Evolutionary conservation across 306 rosid species (phyloP), one percentile per base, ranked within the genome.

Genomic region (Sicyos edulis): DNA sequence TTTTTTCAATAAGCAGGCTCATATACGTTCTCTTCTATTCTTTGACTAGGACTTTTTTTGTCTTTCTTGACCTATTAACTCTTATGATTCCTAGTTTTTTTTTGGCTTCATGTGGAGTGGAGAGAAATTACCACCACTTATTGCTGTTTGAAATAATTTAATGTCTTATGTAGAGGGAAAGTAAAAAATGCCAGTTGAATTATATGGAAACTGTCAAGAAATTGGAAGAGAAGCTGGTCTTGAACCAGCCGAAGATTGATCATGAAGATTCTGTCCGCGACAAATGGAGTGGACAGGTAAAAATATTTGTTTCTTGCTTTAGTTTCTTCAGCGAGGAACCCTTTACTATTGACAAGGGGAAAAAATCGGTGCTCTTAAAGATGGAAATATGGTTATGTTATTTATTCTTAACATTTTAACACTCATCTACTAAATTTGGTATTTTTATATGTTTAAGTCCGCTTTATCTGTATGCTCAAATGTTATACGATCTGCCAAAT

Each of bases 161-260:
- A 42, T 70, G 56, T 58, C 78, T 29, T 21, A 58, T 86, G 91
- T 63, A 93, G 99, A 91, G 89, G 81, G 97, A 93, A 82, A 87
- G 90, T 81, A 75, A 77, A 75, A 91, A 91, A 83, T 87, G 96
- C 80, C 99, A 91, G 81, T 81, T 93, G 96, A 95, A 93, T 83
- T 93, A 93, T 79, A 89, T 93, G 96, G 97, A 89, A 81, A 82
- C 88, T 66, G 96, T 93, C 70, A 93, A 93, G 85, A 86, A 88
- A 83, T 78, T 93, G 86, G 99, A 91, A 84, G 97, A 87, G 86
- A 91, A 91, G 83, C 82, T 91, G 92, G 95, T 91, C 47, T 81
- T 84, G 79, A 90, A 86, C 81, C 91, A 88, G 74, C 86, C 83
- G 74, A 87, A 82, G 83, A 79, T 67, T 72, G 86, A 76, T 34